Evolutionary conservation across 768 basidiomycete species (phyloP).

Genomic region (Lactarius hengduanensis): DNA sequence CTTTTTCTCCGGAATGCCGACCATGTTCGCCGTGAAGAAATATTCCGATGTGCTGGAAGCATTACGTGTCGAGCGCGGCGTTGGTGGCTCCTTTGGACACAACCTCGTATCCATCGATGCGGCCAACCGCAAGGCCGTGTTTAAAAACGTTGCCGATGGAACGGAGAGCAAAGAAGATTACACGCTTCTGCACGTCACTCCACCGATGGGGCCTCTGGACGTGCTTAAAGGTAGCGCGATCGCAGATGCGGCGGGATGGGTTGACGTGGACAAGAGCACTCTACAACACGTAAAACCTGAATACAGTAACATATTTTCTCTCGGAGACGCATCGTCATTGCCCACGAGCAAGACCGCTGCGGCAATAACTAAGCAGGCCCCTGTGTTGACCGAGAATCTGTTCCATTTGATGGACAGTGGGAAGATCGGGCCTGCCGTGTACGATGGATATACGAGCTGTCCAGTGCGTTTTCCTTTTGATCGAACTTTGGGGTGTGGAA

Average conservation of each 20-base stretch:
- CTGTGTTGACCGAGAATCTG: constrained; percentile 88
- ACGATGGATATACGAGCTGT: constrained; percentile 89
- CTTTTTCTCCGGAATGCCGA: constrained; percentile 89
- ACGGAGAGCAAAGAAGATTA: constrained; percentile 71
- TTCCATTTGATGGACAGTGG: constrained; percentile 74
- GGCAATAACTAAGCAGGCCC: constrained; percentile 88
- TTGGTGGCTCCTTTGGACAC: constrained; percentile 79
- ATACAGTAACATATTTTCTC: constrained; percentile 77
- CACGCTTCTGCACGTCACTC: constrained; percentile 79
- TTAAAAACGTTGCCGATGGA: constrained; percentile 69
- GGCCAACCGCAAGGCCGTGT: constrained; percentile 74
- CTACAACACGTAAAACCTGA: constrained; percentile 81
- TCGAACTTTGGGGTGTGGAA: not conserved
- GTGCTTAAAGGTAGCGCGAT: constrained; percentile 76
- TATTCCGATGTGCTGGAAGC: constrained; percentile 85
- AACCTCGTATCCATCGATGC: constrained; percentile 77
- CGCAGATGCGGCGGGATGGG: constrained; percentile 84
- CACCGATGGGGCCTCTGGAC: constrained; percentile 89
- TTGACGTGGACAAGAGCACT: constrained; percentile 77
- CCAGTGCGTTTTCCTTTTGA: constrained; percentile 51
- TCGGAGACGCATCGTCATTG: constrained; percentile 90
- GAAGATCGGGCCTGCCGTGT: constrained; percentile 61
- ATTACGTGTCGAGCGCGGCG: constrained; percentile 73
- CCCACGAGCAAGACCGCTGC: constrained; percentile 97
- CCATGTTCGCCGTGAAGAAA: constrained; percentile 97